Base-by-base conservation (phyloP, 495 filamentous ascomycete genomes). In the Penicilliopsis zonata region DNA sequence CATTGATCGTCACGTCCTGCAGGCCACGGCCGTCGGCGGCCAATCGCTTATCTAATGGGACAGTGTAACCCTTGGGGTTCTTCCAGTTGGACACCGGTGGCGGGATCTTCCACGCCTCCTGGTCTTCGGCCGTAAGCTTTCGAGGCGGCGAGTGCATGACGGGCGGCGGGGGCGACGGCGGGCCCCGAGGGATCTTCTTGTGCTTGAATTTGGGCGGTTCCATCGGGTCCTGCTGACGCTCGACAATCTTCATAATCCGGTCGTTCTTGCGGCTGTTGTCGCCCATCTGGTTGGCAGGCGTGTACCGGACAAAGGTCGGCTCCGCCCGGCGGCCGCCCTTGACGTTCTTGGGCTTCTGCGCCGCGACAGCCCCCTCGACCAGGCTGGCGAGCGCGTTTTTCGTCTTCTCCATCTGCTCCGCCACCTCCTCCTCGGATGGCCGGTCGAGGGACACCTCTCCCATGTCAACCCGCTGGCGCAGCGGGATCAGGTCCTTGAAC, bases 1-100 rank as follows among this genome's bases (percentile, higher is more conserved):
- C 90, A 57, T 96, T 99, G 51, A 99, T 96, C 14, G 86, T 79
- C 20, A 94, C 82, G 57, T 99, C 90, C 52, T 93, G 83, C 43
- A 96, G 58, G 5, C 84, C 84, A 46, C 92, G 74, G 2, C 90
- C 90, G 59, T 95, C 87, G 1, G 90, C 86, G n/a, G 90, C 90
- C 40, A 99, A 60, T 51, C 90, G 81, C 64, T 96, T 99, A 49
- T 96, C 92, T 14, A 99, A 60, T 3, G 90, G 86, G 2, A 99
- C 85, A 0, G 90, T 99, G 45, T 94, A 99, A 48, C 90, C 90
- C 60, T 94, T 95, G 0, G 88, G 83, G 47, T 99, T 99, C 72
- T 99, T 99, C 90, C 90, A 99, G 52, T 95, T 94, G 10, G 83
- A 92, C 2, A 99, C 80, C 0, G 92, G 80, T 0, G 90, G 88